Percentiles rank a stretch among this genome's conserved stretches.
Evolutionary conservation across 140 eudicot species (phyloP).

Genomic region (Anethum foeniculum): DNA sequence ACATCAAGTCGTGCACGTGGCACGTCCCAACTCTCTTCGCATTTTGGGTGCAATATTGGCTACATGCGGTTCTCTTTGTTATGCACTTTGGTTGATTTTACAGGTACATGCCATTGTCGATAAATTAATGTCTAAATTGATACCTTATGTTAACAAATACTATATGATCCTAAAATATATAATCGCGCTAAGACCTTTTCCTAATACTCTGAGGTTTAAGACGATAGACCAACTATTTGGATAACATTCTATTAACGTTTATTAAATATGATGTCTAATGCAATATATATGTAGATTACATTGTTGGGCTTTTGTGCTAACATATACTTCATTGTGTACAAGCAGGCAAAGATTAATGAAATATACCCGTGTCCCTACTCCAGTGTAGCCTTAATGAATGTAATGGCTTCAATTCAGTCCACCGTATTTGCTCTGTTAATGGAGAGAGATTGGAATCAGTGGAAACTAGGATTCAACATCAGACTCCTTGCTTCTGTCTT

Average conservation of each 20-base stretch:
- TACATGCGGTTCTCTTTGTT: neutral
- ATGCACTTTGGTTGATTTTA: neutral
- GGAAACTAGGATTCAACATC: slow-evolving; percentile 3
- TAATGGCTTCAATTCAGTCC: neutral
- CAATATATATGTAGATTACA: too few species aligned
- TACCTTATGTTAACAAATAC: neutral
- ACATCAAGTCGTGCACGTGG: neutral
- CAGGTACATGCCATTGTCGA: neutral
- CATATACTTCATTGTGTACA: neutral
- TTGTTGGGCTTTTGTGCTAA: neutral
- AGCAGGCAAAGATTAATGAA: neutral
- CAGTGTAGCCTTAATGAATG: neutral
- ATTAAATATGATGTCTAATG: neutral
- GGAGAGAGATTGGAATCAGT: neutral
- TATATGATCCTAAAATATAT: too few species aligned
- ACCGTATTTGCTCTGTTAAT: neutral
- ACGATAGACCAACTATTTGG: too few species aligned
- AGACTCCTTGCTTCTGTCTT: neutral
- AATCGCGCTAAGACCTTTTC: too few species aligned
- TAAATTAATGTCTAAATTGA: neutral
- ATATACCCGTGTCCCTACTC: neutral
- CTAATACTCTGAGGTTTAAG: too few species aligned
- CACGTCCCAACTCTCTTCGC: neutral
- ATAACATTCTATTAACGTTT: too few species aligned
- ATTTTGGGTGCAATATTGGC: slow-evolving; percentile 18